Evolutionary conservation across 371 early-diverging fungal species (phyloP).

Genomic region (Circinella minor): DNA sequence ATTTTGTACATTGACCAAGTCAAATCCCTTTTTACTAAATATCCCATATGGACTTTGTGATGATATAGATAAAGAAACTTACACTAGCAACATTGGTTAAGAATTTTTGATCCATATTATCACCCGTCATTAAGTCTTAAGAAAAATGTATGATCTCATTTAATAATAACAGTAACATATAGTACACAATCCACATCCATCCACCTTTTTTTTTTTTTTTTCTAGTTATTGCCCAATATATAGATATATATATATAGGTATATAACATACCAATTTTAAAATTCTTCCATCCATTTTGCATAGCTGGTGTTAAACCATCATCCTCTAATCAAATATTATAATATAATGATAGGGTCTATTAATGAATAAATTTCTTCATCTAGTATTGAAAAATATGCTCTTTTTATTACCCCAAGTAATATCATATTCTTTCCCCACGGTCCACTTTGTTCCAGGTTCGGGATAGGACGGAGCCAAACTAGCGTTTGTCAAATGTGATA

Average conservation of each 20-base stretch:
- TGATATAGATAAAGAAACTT: background rate
- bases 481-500: slow-evolving; percentile 11
- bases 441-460: slow-evolving; percentile 55
- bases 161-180: background rate
- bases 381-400: too few species aligned
- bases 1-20: too few species aligned
- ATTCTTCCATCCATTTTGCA: slow-evolving; percentile 29
- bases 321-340: slow-evolving; percentile 23
- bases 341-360: too few species aligned
- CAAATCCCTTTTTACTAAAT: too few species aligned
- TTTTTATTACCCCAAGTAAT: slow-evolving; percentile 47
- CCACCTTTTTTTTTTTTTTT: background rate
- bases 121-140: slow-evolving; percentile 46
- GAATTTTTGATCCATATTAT: slow-evolving; percentile 34
- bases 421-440: slow-evolving; percentile 36
- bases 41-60: too few species aligned
- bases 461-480: slow-evolving; percentile 46
- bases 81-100: slow-evolving; percentile 36
- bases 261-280: slow-evolving; percentile 34
- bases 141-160: too few species aligned
- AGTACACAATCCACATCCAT: background rate
- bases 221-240: background rate
- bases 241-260: too few species aligned
- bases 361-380: too few species aligned
- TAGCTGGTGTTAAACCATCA: slow-evolving; percentile 22